Evolutionary conservation across 2,329 filamentous ascomycete species (phyloP).

Genomic region (Pestalotiopsis sp.): DNA sequence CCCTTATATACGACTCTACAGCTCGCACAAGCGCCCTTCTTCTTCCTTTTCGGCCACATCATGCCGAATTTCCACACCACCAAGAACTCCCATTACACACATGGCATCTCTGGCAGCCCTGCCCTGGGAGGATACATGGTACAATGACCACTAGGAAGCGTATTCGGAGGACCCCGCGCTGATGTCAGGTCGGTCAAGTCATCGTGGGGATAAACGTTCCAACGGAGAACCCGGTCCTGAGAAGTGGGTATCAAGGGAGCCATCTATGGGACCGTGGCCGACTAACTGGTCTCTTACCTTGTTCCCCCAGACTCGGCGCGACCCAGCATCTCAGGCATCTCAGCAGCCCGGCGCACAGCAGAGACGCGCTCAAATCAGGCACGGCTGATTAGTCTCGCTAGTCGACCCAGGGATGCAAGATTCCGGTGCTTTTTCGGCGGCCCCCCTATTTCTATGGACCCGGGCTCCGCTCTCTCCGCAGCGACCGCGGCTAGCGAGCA

Average conservation of each 20-base stretch:
- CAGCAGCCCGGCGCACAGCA: not conserved
- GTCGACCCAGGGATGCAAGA: not conserved
- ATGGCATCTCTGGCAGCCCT: not conserved
- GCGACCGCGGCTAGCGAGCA: conserved; percentile 2
- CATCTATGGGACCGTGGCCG: not conserved
- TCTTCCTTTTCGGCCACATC: not conserved
- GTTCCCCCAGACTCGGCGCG: conserved; percentile 8
- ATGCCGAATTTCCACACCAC: not conserved
- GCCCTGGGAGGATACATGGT: not conserved
- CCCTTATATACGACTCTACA: not conserved
- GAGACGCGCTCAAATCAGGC: conserved; percentile 1
- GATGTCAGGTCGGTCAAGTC: conserved; percentile 9
- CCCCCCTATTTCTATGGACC: not conserved
- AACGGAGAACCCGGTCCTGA: conserved; percentile 6
- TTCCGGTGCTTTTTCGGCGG: conserved; percentile 7
- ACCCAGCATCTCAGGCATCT: not conserved
- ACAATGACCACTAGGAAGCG: not conserved
- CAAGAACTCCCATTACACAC: not conserved
- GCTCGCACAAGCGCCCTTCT: not conserved
- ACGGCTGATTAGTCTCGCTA: conserved; percentile 5
- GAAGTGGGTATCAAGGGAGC: not conserved
- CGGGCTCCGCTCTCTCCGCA: conserved; percentile 1
- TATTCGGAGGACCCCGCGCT: conserved; percentile 6
- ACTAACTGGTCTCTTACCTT: conserved; percentile 6
- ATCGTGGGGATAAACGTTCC: conserved; percentile 10